Conservation (phyloP, 169 alveolate species). For the Eimeria praecox region DNA sequence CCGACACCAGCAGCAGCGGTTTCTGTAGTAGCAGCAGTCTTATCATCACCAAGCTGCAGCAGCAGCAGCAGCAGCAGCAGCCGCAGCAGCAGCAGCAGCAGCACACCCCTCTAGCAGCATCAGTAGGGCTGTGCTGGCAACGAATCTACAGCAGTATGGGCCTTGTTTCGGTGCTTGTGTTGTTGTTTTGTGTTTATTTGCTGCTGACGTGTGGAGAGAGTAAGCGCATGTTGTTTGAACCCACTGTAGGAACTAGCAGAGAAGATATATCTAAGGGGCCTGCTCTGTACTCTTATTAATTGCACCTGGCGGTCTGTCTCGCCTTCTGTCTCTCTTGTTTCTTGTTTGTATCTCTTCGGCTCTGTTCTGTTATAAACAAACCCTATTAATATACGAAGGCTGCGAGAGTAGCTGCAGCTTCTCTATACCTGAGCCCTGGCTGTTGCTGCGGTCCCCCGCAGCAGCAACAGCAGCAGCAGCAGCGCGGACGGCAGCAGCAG, state of each 20-base stretch:
- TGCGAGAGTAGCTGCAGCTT: constrained; percentile 8
- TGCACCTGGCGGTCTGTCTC: constrained; percentile 7
- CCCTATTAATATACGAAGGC: not conserved
- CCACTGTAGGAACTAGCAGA: not conserved
- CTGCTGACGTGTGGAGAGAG: not conserved
- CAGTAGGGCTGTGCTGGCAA: constrained; percentile 1
- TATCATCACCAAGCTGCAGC: constrained; percentile 1
- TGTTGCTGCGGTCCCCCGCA: constrained; percentile 28
- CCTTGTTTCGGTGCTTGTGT: not conserved
- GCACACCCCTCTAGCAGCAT: constrained; percentile 7
- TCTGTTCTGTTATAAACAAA: not conserved
- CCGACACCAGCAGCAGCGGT: not conserved
- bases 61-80: constrained; percentile 3
- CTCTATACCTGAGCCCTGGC: not conserved
- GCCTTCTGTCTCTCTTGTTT: constrained; percentile 5
- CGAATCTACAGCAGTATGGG: not conserved
- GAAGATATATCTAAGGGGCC: not conserved
- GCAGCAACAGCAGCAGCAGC: constrained; percentile 19
- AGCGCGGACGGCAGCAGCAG: not conserved
- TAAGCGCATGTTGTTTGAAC: not conserved
- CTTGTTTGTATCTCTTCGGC: not conserved
- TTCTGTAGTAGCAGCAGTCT: not conserved
- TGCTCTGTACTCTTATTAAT: not conserved
- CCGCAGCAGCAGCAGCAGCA: not conserved
- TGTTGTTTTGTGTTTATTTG: not conserved